Conservation (phyloP, 2,329 filamentous ascomycete species). For the Penicillium hordei region DNA sequence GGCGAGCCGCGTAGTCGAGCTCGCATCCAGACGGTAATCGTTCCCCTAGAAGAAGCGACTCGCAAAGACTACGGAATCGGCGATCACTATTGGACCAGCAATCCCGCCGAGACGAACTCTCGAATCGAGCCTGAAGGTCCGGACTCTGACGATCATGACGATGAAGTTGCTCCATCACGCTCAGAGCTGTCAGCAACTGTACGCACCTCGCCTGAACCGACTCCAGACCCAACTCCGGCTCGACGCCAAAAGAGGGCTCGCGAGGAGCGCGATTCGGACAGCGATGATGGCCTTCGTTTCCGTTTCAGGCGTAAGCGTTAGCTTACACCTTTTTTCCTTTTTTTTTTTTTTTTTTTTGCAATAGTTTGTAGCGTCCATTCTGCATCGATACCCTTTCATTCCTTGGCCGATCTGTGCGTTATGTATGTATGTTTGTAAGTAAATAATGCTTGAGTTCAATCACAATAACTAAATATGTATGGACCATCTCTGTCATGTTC, state of each 20-base stretch:
- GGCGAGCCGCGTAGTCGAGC: conserved; percentile 40
- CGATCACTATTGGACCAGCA: conserved; percentile 67
- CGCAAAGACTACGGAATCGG: conserved; percentile 71
- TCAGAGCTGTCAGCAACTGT: conserved; percentile 13
- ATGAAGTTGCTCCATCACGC: conserved; percentile 7
- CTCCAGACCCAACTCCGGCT: conserved; percentile 22
- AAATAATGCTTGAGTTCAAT: background rate
- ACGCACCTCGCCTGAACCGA: conserved; percentile 15
- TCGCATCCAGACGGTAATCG: conserved; percentile 59
- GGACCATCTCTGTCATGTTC: background rate
- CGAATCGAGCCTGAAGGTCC: conserved; percentile 20
- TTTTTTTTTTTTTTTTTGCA: background rate
- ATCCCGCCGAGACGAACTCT: conserved; percentile 27
- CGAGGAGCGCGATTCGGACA: conserved; percentile 51
- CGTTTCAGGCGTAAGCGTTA: conserved; percentile 52
- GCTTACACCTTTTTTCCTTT: background rate
- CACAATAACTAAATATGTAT: background rate
- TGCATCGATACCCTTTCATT: conserved; percentile 17
- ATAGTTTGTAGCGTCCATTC: conserved; percentile 10
- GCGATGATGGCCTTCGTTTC: conserved; percentile 58
- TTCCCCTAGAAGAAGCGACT: conserved; percentile 69
- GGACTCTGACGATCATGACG: conserved; percentile 8
- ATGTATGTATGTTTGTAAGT: background rate
- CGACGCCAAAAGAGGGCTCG: conserved; percentile 37
- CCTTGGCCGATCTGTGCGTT: background rate